phyloP scores from a whole-genome alignment of 169 alveolate species.

The Neospora caninum region DNA sequence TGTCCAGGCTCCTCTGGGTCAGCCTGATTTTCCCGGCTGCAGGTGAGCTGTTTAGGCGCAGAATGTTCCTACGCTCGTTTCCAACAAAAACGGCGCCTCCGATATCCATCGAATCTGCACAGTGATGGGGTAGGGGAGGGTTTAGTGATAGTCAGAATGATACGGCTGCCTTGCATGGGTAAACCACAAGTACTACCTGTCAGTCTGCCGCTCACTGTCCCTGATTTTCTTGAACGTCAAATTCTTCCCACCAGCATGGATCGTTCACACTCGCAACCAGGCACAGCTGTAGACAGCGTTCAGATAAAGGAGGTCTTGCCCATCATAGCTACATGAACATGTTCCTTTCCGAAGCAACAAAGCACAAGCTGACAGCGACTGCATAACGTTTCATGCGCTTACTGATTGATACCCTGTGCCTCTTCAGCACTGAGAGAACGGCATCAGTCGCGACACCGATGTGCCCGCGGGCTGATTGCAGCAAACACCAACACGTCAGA shows the following conservation, averaged over 20 bases:
- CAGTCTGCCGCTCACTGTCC: too few relatives aligned
- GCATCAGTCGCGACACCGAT: constrained; percentile 19
- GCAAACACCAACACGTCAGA: neutral
- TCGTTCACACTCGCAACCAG: too few relatives aligned
- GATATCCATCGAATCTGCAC: neutral
- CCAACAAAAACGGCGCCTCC: constrained; percentile 1
- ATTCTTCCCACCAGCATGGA: neutral
- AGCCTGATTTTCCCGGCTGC: neutral
- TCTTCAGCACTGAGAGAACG: neutral
- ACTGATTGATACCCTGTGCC: neutral
- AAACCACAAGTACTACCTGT: too few relatives aligned
- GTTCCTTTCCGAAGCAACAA: neutral
- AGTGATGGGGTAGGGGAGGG: neutral
- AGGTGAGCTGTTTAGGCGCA: neutral
- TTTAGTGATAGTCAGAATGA: too few relatives aligned
- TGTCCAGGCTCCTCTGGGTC: neutral
- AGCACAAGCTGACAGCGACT: neutral
- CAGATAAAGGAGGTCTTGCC: neutral
- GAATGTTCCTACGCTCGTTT: neutral
- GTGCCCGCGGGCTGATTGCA: constrained; percentile 17
- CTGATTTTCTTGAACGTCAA: neutral
- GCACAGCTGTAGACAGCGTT: too few relatives aligned
- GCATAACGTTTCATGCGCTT: neutral
- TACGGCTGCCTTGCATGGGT: too few relatives aligned
- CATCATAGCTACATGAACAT: neutral